Base-by-base conservation (phyloP, 2,329 filamentous ascomycete genomes). In the Thielaviopsis populi region DNA sequence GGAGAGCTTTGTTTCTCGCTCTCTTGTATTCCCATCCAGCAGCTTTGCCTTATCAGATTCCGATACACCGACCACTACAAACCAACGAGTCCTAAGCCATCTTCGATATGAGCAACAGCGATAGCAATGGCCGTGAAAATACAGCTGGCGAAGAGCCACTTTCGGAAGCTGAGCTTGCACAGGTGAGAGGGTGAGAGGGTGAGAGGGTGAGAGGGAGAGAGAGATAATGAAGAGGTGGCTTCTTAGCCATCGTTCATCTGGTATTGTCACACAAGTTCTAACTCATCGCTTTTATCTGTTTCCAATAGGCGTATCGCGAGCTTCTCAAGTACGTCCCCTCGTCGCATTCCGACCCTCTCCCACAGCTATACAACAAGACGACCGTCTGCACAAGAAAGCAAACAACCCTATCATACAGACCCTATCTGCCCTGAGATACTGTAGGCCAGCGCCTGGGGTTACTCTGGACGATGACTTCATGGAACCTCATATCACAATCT, bases 71-170 rank as follows among this genome's bases (percentile, higher is more conserved):
- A 10, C 33, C 33, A 37, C 5, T 10, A 37, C 8, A 8, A 37
- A 10, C 33, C 33, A 37, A 10, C 4, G 8, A 37, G 7, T 37
- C 33, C 10, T 10, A 10, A 4, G 33, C 33, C 33, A 17, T 27
- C 24, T 56, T 56, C 50, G 17, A 17, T n/a, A 56, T 56, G 50
- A 56, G 27, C 50, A 33, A n/a, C 50, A 11, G n/a, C 13, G 27
- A n/a, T 15, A 22, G 17, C 27, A 37, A 56, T 11, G 27, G 2
- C 24, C 13, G n/a, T 4, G 50, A 17, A 30, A 56, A 19, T 6
- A n/a, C 27, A 13, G 50, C 13, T 10, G 76, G 69, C 19, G 70
- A 72, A 50, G 74, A 71, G 63, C 40, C 22, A 24, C n/a, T 58
- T 37, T 56, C 56, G 7, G 62, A 58, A 19, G 24, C 53, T n/a